A percentile compares a stretch with the other conserved stretches of the same genome.
Evolutionary conservation across 805 yeast species (phyloP).

Genomic region (Nakazawaea siamensis): DNA sequence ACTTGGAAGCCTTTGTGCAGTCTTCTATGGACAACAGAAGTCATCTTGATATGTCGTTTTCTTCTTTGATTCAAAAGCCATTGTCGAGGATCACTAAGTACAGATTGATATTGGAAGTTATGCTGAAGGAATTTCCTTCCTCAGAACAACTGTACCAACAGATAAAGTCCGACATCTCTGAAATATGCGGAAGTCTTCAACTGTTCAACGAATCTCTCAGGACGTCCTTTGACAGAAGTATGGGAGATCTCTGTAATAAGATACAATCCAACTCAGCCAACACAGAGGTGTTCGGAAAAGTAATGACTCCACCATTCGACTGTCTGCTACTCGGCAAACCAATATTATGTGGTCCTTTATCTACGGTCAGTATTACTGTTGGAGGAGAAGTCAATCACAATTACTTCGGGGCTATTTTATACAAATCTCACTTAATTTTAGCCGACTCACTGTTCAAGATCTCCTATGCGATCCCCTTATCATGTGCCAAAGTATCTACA

Average conservation of each 20-base stretch:
- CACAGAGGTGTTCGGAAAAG: too few relatives aligned
- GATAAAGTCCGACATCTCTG: constrained; percentile 5
- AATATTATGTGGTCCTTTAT: not conserved
- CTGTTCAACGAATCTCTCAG: too few relatives aligned
- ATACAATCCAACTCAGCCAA: too few relatives aligned
- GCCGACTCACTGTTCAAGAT: not conserved
- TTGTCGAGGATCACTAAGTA: constrained; percentile 41
- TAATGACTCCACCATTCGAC: too few relatives aligned
- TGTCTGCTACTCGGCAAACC: not conserved
- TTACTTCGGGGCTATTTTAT: not conserved
- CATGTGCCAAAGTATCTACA: not conserved
- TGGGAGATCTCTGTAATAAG: constrained; percentile 13
- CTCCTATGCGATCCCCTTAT: not conserved
- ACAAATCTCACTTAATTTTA: not conserved
- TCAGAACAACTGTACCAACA: not conserved
- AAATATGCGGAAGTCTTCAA: too few relatives aligned
- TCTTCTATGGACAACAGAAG: too few relatives aligned
- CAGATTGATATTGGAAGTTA: constrained; percentile 34
- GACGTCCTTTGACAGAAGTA: too few relatives aligned
- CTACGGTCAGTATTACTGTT: not conserved
- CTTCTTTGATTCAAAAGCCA: constrained; percentile 47
- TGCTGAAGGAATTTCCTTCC: not conserved
- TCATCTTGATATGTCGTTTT: constrained; percentile 51
- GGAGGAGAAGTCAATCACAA: not conserved
- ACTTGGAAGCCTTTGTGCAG: too few relatives aligned